Conservation (phyloP, 2,329 filamentous ascomycete genomes). For the Diaporthe citrichinensis region DNA sequence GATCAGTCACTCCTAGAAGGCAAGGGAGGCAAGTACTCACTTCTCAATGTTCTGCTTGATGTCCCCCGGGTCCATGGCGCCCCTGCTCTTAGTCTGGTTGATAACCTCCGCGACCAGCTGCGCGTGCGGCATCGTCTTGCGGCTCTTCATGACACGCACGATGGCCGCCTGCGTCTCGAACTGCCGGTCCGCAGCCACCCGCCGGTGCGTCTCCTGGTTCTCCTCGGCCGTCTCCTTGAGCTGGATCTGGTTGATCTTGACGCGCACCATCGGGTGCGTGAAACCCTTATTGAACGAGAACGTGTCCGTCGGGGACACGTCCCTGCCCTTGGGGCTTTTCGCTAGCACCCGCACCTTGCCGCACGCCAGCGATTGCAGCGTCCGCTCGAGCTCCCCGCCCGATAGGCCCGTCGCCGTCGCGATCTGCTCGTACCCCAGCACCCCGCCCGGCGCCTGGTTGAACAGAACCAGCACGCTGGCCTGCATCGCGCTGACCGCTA, state of each 20-base stretch:
- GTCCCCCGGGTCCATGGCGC: constrained; percentile 85
- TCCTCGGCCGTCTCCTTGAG: constrained; percentile 96
- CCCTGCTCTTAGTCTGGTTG: constrained; percentile 87
- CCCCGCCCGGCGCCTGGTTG: constrained; percentile 77
- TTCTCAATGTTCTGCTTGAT: constrained; percentile 99
- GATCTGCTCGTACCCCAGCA: constrained; percentile 83
- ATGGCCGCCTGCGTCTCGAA: constrained; percentile 98
- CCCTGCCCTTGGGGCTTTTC: constrained; percentile 88
- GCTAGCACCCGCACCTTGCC: constrained; percentile 86
- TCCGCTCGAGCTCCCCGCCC: constrained; percentile 86
- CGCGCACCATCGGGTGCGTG: constrained; percentile 83
- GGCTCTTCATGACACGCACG: constrained; percentile 95
- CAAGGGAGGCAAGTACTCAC: constrained; percentile 62
- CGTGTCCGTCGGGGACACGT: constrained; percentile 83
- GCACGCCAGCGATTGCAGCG: constrained; percentile 94
- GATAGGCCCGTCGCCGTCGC: constrained; percentile 80
- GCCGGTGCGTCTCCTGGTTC: constrained; percentile 93
- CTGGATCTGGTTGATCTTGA: constrained; percentile 99
- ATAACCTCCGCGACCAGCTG: constrained; percentile 94
- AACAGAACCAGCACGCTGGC: constrained; percentile 92
- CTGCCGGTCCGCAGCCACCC: constrained; percentile 89
- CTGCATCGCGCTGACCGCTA: constrained; percentile 93
- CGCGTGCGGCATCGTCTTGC: constrained; percentile 88
- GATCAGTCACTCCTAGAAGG: background rate
- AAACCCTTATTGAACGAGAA: constrained; percentile 88